These are phyloP conservation scores for Salix purpurea DNA, from an alignment of 345 rosid species.

Conservation along the genomic window DNA sequence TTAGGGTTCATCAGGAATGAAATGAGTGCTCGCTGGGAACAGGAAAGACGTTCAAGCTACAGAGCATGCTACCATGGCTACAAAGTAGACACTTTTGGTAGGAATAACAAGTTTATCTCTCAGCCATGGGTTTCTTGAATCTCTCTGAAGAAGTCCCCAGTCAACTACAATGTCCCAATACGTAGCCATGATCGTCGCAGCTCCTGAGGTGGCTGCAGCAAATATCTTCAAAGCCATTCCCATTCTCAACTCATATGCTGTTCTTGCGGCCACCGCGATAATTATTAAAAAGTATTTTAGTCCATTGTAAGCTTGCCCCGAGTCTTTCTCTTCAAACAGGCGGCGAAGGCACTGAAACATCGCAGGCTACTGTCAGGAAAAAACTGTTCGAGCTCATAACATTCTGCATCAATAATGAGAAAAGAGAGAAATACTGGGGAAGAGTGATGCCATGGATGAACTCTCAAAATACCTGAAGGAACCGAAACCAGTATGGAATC, in stretches of 20 bases:
- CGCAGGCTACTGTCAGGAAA: background rate
- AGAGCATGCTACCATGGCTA: constrained; percentile 55
- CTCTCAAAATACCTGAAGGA: constrained; percentile 49
- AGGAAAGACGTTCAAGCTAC: background rate
- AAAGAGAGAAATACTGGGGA: background rate
- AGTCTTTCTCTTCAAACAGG: constrained; percentile 52
- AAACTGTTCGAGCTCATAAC: too few species aligned
- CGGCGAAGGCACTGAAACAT: constrained; percentile 53
- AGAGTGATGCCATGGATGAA: background rate
- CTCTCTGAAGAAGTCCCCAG: constrained; percentile 66
- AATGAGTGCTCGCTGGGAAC: background rate
- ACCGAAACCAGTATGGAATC: constrained; percentile 69
- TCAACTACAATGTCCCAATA: constrained; percentile 74
- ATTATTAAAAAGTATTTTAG: constrained; percentile 62
- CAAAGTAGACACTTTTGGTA: constrained; percentile 49
- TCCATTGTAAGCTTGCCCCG: constrained; percentile 37
- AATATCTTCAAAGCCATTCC: constrained; percentile 37
- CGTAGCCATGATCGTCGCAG: constrained; percentile 47
- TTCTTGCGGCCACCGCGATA: constrained; percentile 47
- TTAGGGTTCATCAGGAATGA: background rate
- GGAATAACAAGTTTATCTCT: constrained; percentile 70
- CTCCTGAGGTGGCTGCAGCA: constrained; percentile 46
- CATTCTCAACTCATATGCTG: constrained; percentile 28
- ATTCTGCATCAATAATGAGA: background rate
- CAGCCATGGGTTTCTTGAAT: constrained; percentile 68